These are phyloP conservation scores for Blastobotrys indianensis DNA, from an alignment of 1,139 yeast genomes.

Conservation along the genomic window DNA sequence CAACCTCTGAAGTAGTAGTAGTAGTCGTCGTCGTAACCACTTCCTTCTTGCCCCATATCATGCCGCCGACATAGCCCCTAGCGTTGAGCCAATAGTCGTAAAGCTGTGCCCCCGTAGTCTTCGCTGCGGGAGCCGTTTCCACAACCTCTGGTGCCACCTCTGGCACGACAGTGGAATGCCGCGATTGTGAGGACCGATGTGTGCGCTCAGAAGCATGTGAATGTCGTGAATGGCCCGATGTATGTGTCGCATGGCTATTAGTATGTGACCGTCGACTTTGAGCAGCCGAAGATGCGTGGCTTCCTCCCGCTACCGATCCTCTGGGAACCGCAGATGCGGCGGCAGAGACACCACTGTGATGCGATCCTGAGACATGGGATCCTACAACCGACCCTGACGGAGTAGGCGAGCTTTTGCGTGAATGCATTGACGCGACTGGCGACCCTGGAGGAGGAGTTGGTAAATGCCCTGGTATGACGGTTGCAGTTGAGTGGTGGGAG, in stretches of 20 bases:
- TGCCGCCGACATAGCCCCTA: slow-evolving; percentile 8
- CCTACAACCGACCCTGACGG: too few species aligned
- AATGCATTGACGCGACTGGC: too few species aligned
- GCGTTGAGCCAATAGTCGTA: slow-evolving; percentile 15
- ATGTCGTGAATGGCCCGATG: background rate
- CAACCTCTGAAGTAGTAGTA: background rate
- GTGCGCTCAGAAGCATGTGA: background rate
- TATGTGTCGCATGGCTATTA: too few species aligned
- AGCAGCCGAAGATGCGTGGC: too few species aligned
- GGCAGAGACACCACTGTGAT: too few species aligned
- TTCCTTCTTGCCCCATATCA: background rate
- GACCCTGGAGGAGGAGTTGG: too few species aligned
- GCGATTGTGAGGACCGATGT: background rate
- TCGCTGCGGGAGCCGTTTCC: slow-evolving; percentile 1
- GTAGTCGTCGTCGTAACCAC: background rate
- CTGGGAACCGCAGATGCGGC: too few species aligned
- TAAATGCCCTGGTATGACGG: too few species aligned
- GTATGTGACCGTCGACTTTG: too few species aligned
- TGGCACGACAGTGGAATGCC: background rate
- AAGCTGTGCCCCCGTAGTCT: slow-evolving; percentile 7
- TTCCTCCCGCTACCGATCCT: too few species aligned
- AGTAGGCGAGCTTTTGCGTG: too few species aligned
- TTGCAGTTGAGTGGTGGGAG: background rate
- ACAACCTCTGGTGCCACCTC: background rate
- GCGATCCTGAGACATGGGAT: too few species aligned